These are phyloP conservation scores for Sabuloglossum arenarium DNA, from an alignment of 495 filamentous ascomycete species.

Conservation along the genomic window DNA sequence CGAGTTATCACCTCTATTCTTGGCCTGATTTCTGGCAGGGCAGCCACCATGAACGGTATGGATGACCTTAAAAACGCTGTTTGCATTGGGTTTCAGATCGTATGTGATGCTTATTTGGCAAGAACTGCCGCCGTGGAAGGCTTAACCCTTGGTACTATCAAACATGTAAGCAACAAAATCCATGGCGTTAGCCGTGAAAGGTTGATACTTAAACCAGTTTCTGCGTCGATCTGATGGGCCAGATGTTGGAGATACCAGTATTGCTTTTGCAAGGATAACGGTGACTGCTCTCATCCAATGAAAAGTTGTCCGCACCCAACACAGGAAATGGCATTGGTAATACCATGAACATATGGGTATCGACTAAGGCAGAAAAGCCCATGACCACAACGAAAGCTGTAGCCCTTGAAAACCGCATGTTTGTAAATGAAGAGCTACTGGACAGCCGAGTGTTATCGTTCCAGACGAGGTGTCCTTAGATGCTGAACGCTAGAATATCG, in stretches of 20 bases:
- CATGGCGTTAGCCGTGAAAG: no score
- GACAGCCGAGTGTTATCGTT: background rate
- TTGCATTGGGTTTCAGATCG: slow-evolving; percentile 34
- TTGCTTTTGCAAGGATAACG: slow-evolving; percentile 57
- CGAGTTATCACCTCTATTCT: slow-evolving; percentile 20
- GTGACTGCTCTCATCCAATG: slow-evolving; percentile 33
- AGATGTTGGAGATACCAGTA: slow-evolving; percentile 25
- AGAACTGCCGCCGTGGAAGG: slow-evolving; percentile 68
- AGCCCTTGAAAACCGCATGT: slow-evolving; percentile 13
- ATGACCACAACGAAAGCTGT: slow-evolving; percentile 23
- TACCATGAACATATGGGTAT: slow-evolving; percentile 53
- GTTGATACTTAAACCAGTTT: slow-evolving; percentile 13
- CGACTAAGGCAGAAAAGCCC: slow-evolving; percentile 24
- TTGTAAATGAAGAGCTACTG: slow-evolving; percentile 1
- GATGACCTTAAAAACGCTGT: slow-evolving; percentile 56
- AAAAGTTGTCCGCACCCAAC: slow-evolving; percentile 31
- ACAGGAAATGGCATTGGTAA: slow-evolving; percentile 43
- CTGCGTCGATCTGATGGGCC: slow-evolving; percentile 32
- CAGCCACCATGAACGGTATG: slow-evolving; percentile 69
- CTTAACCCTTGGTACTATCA: slow-evolving; percentile 27
- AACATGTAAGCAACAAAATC: slow-evolving; percentile 9
- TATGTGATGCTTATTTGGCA: slow-evolving; percentile 74
- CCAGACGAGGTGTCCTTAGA: background rate
- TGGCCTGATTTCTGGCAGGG: slow-evolving; percentile 28
- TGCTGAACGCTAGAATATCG: background rate